Base-by-base conservation (phyloP, 495 filamentous ascomycete genomes). In the Hyaloscypha variabilis region DNA sequence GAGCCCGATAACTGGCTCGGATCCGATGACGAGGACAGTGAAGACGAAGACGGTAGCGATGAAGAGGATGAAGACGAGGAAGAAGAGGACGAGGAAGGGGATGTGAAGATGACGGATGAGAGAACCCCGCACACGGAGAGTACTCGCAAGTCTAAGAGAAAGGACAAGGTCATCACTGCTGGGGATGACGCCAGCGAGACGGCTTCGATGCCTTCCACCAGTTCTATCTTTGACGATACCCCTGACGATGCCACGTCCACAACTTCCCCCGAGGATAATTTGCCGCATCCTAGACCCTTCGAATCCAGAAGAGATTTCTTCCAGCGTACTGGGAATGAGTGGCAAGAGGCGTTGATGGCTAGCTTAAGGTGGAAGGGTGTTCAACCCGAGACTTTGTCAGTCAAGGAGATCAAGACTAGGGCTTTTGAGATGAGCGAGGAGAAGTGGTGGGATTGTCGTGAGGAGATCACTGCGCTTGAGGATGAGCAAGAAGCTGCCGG, bases 391-490 rank as follows among this genome's bases (percentile, higher is more conserved):
- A 79, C 80, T n/a, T 76, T 87, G 66, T 83, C 85, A 5, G 79
- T 97, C 68, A 99, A 99, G 80, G 95, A 97, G 79, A 83, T 97
- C 64, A 91, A 94, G 71, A 90, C 93, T 67, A 87, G 85, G 56
- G 95, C 94, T 2, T 99, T 97, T 73, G 87, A 91, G 68, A 81
- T 89, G 63, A 92, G 92, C 50, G 95, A 99, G 78, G 91, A 92
- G 75, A 97, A 94, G 73, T 99, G 95, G 95, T 99, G 95, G 95
- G 95, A 97, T 80, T 94, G 91, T 74, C 83, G 95, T 69, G 95
- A 99, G 77, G 95, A 99, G 78, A 91, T 99, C 66, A 90, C 88
- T 64, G 91, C 88, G 8, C 79, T 97, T 67, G 95, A 99, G 77
- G 94, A 97, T 77, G 94, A 97, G 77, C 94, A 97, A 76, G 93